These are phyloP conservation scores for Thermomucor indicae-seudaticae DNA, from an alignment of 371 early-diverging fungal species.

Conservation along the genomic window DNA sequence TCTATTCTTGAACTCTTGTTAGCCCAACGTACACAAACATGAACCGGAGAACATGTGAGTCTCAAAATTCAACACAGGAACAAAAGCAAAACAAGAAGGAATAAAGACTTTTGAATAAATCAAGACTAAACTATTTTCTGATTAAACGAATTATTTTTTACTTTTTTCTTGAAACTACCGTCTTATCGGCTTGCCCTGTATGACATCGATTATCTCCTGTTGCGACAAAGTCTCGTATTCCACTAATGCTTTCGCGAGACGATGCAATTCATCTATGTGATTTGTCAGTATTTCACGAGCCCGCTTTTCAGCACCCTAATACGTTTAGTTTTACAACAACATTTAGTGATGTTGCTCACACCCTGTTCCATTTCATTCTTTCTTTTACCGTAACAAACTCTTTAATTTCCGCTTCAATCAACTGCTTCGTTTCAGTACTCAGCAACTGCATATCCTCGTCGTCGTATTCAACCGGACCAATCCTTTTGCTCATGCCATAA, in stretches of 20 bases:
- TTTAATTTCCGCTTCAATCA: slow-evolving; percentile 81
- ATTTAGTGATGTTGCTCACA: background rate
- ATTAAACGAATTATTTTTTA: too few relatives aligned
- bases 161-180: too few relatives aligned
- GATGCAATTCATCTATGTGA: slow-evolving; percentile 77
- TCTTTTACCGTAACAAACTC: slow-evolving; percentile 57
- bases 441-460: slow-evolving; percentile 69
- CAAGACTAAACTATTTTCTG: too few relatives aligned
- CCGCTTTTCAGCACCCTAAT: slow-evolving; percentile 50
- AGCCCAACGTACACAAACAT: too few relatives aligned
- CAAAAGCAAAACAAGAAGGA: too few relatives aligned
- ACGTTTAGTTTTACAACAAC: too few relatives aligned
- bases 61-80: too few relatives aligned
- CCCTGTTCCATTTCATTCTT: background rate
- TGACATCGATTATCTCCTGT: slow-evolving; percentile 75
- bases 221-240: slow-evolving; percentile 85
- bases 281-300: slow-evolving; percentile 60
- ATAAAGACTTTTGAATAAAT: too few relatives aligned
- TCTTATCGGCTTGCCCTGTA: slow-evolving; percentile 59
- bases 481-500: slow-evolving; percentile 89
- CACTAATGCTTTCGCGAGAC: slow-evolving; percentile 81
- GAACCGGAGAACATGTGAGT: too few relatives aligned
- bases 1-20: too few relatives aligned
- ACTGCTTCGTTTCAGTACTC: slow-evolving; percentile 62
- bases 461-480: slow-evolving; percentile 49